phyloP scores from a whole-genome alignment of 73 alveolate species.

The Symbiodinium pilosum region DNA sequence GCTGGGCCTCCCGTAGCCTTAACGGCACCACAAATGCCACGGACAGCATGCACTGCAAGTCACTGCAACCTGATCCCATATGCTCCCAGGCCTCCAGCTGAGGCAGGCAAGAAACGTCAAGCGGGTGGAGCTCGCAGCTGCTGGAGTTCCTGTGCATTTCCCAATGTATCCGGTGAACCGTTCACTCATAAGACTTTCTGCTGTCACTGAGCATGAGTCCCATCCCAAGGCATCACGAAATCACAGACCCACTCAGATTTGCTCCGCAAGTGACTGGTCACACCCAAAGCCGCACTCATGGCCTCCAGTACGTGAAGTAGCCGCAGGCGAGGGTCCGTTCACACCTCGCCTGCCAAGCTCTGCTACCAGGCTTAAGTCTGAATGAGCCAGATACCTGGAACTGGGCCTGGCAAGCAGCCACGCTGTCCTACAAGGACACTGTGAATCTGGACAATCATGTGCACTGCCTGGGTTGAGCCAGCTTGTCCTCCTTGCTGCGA shows the following conservation, averaged over 20 bases:
- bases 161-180: too few relatives aligned
- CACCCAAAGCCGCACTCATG: background rate
- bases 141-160: constrained; percentile 42
- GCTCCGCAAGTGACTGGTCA: too few relatives aligned
- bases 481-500: constrained; percentile 50
- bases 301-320: constrained; percentile 75
- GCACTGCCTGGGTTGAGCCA: too few relatives aligned
- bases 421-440: background rate
- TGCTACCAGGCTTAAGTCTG: background rate
- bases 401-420: constrained; percentile 48
- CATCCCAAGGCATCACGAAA: background rate
- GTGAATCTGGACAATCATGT: too few relatives aligned
- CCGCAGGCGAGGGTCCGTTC: constrained; percentile 70
- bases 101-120: background rate
- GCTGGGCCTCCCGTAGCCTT: constrained; percentile 52
- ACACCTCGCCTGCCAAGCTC: constrained; percentile 48
- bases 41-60: background rate
- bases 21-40: background rate
- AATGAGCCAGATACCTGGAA: background rate
- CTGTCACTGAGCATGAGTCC: background rate
- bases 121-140: constrained; percentile 50
- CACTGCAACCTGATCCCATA: background rate
- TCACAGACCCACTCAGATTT: background rate
- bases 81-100: constrained; percentile 14
- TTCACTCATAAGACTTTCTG: background rate